phyloP scores from a whole-genome alignment of 2,329 filamentous ascomycete genomes.

The Hypoxylon sp. region DNA sequence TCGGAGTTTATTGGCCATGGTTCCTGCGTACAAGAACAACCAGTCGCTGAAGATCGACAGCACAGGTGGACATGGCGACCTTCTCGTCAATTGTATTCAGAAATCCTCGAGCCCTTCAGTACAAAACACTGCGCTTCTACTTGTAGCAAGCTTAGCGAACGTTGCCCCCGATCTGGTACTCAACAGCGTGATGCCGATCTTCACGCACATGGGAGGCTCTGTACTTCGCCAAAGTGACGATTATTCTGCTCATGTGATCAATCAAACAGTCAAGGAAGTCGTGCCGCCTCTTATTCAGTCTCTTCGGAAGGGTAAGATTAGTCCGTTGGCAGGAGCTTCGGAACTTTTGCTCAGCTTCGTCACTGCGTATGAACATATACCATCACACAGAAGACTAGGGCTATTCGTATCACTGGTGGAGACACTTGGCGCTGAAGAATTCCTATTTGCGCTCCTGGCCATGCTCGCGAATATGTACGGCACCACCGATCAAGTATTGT shows the following conservation, averaged over 20 bases:
- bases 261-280: conserved; percentile 93
- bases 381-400: conserved; percentile 83
- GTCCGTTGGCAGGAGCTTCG: conserved; percentile 83
- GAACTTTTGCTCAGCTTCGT: conserved; percentile 96
- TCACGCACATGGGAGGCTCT: conserved; percentile 96
- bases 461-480: conserved; percentile 94
- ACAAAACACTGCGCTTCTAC: conserved; percentile 89
- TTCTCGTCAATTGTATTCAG: conserved; percentile 94
- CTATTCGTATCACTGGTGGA: conserved; percentile 89
- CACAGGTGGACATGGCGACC: conserved; percentile 85
- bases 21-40: conserved; percentile 79
- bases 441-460: conserved; percentile 87
- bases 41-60: conserved; percentile 78
- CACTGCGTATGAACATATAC: conserved; percentile 96
- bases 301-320: conserved; percentile 83
- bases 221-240: conserved; percentile 94
- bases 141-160: conserved; percentile 88
- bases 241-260: conserved; percentile 95
- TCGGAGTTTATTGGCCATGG: conserved; percentile 84
- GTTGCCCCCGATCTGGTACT: conserved; percentile 92
- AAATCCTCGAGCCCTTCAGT: conserved; percentile 93
- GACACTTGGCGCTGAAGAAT: conserved; percentile 88
- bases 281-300: conserved; percentile 92
- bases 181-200: conserved; percentile 98
- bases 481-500: conserved; percentile 78